phyloP scores from a whole-genome alignment of 2,329 filamentous ascomycete species.

The Fusarium haematococcum region DNA sequence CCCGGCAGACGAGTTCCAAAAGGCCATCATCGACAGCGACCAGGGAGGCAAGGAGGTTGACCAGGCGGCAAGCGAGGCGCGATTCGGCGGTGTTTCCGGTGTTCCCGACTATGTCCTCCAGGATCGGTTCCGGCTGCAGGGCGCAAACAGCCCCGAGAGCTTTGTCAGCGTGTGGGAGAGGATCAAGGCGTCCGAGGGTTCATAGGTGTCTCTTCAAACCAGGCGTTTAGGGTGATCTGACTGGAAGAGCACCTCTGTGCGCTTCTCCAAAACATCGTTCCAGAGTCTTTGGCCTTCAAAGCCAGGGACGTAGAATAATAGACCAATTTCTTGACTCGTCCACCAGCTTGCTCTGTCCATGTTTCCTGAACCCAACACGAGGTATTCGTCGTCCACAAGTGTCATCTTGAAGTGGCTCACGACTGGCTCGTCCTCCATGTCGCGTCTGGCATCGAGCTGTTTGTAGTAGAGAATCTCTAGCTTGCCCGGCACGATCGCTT shows the following conservation, averaged over 20 bases:
- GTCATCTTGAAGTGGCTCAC: conserved; percentile 84
- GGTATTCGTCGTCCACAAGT: conserved; percentile 75
- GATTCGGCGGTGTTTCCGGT: conserved; percentile 62
- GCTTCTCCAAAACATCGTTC: conserved; percentile 53
- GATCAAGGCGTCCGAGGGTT: conserved; percentile 53
- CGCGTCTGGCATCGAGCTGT: conserved; percentile 48
- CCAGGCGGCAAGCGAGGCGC: conserved; percentile 43
- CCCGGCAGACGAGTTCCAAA: conserved; percentile 52
- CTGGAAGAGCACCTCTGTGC: conserved; percentile 50
- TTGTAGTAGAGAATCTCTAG: conserved; percentile 71
- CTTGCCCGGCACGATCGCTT: conserved; percentile 56
- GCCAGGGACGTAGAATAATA: conserved; percentile 65
- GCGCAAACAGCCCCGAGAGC: conserved; percentile 73
- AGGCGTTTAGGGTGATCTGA: conserved; percentile 33
- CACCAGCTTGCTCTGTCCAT: conserved; percentile 89
- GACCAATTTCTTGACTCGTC: conserved; percentile 85
- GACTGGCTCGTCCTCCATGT: conserved; percentile 67
- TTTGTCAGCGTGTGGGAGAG: conserved; percentile 76
- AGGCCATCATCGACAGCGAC: conserved; percentile 55
- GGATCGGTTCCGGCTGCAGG: conserved; percentile 72
- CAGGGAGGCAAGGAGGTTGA: conserved; percentile 60
- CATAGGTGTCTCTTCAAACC: conserved; percentile 3
- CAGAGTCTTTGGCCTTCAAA: conserved; percentile 53
- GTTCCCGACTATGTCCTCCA: conserved; percentile 82
- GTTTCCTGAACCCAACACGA: conserved; percentile 83